These are phyloP conservation scores for Boletus smithii DNA, from an alignment of 1,284 basidiomycete species.

Conservation along the genomic window DNA sequence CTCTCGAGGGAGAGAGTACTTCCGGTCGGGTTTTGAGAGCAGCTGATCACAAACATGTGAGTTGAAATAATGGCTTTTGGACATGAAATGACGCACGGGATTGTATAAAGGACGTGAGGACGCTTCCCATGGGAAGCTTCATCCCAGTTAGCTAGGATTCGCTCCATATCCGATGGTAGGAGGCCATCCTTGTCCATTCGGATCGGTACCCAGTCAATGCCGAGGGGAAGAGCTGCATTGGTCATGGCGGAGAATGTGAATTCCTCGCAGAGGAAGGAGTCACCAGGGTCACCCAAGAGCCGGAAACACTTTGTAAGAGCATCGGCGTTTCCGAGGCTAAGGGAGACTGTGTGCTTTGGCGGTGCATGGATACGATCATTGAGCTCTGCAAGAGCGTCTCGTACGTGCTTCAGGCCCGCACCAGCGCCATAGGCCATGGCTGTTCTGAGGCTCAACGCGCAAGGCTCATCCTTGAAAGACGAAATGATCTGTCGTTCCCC, in stretches of 20 bases:
- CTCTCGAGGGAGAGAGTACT: constrained; percentile 46
- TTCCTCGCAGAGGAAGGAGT: constrained; percentile 53
- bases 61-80: neutral
- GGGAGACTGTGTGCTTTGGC: constrained; percentile 30
- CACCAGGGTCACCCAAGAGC: constrained; percentile 47
- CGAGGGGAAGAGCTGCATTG: constrained; percentile 39
- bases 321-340: constrained; percentile 37
- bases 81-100: constrained; percentile 26
- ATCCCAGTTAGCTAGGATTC: constrained; percentile 48
- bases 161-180: constrained; percentile 48
- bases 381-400: constrained; percentile 30
- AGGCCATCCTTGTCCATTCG: constrained; percentile 56
- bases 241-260: constrained; percentile 45
- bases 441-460: constrained; percentile 29
- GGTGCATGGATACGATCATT: constrained; percentile 33
- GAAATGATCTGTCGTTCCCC: constrained; percentile 29
- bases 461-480: constrained; percentile 30
- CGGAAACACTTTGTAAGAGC: constrained; percentile 39
- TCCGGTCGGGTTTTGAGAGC: constrained; percentile 56
- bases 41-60: constrained; percentile 22
- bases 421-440: constrained; percentile 32
- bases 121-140: constrained; percentile 36
- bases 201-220: constrained; percentile 44
- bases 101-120: constrained; percentile 32
- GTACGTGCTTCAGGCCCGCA: constrained; percentile 29